These are phyloP conservation scores for Allodekkera sacchari DNA, from an alignment of 805 yeast genomes.

Conservation along the genomic window DNA sequence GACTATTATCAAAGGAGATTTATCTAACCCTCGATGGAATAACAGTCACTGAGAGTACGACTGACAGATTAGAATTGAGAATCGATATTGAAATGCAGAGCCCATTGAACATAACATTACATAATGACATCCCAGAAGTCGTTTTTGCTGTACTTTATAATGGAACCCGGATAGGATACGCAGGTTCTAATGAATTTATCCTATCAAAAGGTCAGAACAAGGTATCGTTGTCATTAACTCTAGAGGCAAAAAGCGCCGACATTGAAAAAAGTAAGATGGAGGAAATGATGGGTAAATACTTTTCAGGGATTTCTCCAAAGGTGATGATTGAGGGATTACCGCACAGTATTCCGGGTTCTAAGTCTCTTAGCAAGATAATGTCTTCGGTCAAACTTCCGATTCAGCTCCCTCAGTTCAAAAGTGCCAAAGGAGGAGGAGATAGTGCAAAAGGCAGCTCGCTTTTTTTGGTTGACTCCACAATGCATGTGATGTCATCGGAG, in stretches of 20 bases:
- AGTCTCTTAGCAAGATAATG: constrained; percentile 18
- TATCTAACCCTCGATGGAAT: constrained; percentile 8
- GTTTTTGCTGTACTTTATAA: constrained; percentile 21
- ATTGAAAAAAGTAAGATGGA: constrained; percentile 21
- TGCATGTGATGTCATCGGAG: constrained; percentile 48
- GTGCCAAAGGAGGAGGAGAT: constrained; percentile 1
- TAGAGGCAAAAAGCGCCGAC: constrained; percentile 10
- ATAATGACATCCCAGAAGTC: constrained; percentile 17
- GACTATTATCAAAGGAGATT: no score
- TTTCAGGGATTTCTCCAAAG: constrained; percentile 30
- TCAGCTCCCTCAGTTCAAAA: constrained; percentile 18
- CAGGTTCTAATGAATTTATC: constrained; percentile 18
- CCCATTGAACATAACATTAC: constrained; percentile 23
- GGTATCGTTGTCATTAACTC: background rate
- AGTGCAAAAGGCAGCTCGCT: background rate
- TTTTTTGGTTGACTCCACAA: constrained; percentile 40
- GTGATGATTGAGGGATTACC: constrained; percentile 24
- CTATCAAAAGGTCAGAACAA: constrained; percentile 6
- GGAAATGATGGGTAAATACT: constrained; percentile 27
- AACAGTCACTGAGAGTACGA: constrained; percentile 22
- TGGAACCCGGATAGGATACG: constrained; percentile 26
- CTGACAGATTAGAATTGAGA: constrained; percentile 17
- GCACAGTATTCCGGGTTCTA: constrained; percentile 15
- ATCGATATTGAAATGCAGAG: constrained; percentile 26
- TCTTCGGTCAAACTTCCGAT: constrained; percentile 20